A percentile compares a stretch with the other conserved stretches of the same genome.
These are phyloP conservation scores for Blastobotrys buckinghamii DNA, from an alignment of 1,139 yeast species.

Conservation along the genomic window DNA sequence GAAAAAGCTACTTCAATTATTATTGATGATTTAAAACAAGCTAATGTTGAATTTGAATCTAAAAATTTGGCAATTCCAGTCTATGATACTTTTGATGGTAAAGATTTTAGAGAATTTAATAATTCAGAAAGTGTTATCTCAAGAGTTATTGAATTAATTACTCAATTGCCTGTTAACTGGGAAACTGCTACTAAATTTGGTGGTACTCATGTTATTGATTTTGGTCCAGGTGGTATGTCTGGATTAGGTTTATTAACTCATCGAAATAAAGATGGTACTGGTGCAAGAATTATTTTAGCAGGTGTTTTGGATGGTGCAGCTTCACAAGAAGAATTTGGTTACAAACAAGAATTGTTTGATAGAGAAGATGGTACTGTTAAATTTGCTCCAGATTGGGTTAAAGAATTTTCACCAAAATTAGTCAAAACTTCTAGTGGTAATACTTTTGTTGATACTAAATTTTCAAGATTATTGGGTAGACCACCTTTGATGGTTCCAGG, in stretches of 20 bases:
- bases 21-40: conserved; percentile 54
- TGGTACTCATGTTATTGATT: conserved; percentile 86
- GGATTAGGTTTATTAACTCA: conserved; percentile 95
- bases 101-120: conserved; percentile 55
- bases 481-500: conserved; percentile 98
- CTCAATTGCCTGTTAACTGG: conserved; percentile 91
- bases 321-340: conserved; percentile 79
- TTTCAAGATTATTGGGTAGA: conserved; percentile 85
- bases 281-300: conserved; percentile 88
- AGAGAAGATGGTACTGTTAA: conserved; percentile 57
- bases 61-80: conserved; percentile 72
- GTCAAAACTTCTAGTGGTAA: conserved; percentile 61
- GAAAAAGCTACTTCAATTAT: conserved; percentile 64
- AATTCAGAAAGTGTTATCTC: conserved; percentile 43
- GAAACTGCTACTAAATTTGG: conserved; percentile 76
- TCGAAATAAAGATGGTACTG: conserved; percentile 98
- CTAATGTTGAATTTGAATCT: conserved; percentile 52
- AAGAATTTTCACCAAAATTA: conserved; percentile 81
- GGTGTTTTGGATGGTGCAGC: conserved; percentile 73
- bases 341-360: conserved; percentile 91
- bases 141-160: conserved; percentile 74
- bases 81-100: conserved; percentile 82
- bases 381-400: conserved; percentile 87
- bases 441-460: conserved; percentile 81
- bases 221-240: conserved; percentile 98